A percentile compares a stretch with the other conserved stretches of the same genome.
phyloP scores from a whole-genome alignment of 2,329 filamentous ascomycete genomes.

The Chalara sp. region DNA sequence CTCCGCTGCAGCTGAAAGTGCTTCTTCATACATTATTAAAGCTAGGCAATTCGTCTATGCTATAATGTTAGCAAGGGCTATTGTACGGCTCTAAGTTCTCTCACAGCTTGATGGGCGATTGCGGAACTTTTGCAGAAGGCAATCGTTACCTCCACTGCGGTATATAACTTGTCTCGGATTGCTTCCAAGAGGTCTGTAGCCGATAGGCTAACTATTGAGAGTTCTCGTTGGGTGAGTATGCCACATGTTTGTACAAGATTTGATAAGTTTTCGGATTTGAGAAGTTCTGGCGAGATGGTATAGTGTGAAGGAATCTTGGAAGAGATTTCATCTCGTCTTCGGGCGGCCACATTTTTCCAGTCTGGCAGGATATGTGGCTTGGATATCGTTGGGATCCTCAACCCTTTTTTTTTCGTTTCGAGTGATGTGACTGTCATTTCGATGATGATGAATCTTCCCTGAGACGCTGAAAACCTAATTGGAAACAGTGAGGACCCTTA shows the following conservation, averaged over 20 bases:
- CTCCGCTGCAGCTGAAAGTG: conserved; percentile 34
- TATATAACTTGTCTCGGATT: conserved; percentile 22
- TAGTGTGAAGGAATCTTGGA: conserved; percentile 1
- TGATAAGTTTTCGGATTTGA: neutral
- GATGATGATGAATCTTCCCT: too few species aligned
- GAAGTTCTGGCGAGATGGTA: neutral
- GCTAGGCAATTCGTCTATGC: conserved; percentile 31
- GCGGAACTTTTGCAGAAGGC: conserved; percentile 5
- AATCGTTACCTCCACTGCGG: conserved; percentile 10
- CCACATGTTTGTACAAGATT: conserved; percentile 29
- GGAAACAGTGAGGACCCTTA: too few species aligned
- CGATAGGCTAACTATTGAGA: neutral
- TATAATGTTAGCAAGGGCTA: neutral
- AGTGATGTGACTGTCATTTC: too few species aligned
- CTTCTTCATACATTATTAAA: conserved; percentile 42
- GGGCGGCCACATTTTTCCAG: neutral
- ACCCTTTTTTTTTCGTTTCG: too few species aligned
- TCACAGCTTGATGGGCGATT: conserved; percentile 5
- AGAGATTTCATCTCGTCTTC: neutral
- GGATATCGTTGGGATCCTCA: too few species aligned
- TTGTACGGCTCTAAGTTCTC: neutral
- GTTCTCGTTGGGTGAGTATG: conserved; percentile 1
- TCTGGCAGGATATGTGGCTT: neutral
- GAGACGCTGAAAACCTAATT: too few species aligned
- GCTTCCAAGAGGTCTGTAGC: conserved; percentile 28